A percentile compares a stretch with the other conserved stretches of the same genome.
phyloP scores from a whole-genome alignment of 352 stramenopile genomes.

The Phytophthora lateralis region DNA sequence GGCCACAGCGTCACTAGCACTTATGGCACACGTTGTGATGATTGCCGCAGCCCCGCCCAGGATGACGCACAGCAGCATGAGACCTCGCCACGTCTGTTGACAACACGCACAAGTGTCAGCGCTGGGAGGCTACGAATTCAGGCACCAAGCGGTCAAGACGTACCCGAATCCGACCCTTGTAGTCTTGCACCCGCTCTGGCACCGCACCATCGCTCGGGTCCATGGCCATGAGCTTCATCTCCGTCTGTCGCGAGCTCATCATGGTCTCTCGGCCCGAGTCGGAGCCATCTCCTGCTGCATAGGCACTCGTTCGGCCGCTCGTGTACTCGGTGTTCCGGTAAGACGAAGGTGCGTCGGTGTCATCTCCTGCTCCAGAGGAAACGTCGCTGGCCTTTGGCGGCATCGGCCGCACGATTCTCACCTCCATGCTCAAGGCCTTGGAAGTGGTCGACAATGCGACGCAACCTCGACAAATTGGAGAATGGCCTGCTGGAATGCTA shows the following conservation, averaged over 20 bases:
- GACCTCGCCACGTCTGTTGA: constrained; percentile 51
- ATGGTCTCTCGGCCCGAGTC: constrained; percentile 22
- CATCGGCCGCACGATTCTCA: constrained; percentile 31
- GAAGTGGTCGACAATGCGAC: background rate
- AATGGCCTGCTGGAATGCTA: constrained; percentile 14
- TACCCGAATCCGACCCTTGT: constrained; percentile 72
- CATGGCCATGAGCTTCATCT: constrained; percentile 69
- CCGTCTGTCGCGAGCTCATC: constrained; percentile 34
- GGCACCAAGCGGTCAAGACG: constrained; percentile 6
- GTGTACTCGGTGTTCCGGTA: constrained; percentile 36
- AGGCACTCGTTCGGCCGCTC: constrained; percentile 21
- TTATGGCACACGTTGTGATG: constrained; percentile 46
- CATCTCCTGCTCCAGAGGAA: background rate
- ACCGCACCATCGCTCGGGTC: constrained; percentile 32
- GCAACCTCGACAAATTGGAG: constrained; percentile 23
- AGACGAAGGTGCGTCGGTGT: constrained; percentile 2
- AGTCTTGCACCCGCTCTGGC: constrained; percentile 53
- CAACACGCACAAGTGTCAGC: constrained; percentile 1
- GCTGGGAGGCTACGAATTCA: background rate
- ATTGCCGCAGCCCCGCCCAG: constrained; percentile 45
- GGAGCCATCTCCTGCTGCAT: constrained; percentile 16
- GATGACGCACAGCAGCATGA: constrained; percentile 56
- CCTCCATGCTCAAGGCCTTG: constrained; percentile 25
- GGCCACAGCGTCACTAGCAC: constrained; percentile 24
- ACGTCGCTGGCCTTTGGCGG: constrained; percentile 13